Evolutionary conservation across 2,329 filamentous ascomycete genomes (phyloP), one percentile per base, ranked within the genome.

Genomic region (Scopulariopsis brevicaulis): DNA sequence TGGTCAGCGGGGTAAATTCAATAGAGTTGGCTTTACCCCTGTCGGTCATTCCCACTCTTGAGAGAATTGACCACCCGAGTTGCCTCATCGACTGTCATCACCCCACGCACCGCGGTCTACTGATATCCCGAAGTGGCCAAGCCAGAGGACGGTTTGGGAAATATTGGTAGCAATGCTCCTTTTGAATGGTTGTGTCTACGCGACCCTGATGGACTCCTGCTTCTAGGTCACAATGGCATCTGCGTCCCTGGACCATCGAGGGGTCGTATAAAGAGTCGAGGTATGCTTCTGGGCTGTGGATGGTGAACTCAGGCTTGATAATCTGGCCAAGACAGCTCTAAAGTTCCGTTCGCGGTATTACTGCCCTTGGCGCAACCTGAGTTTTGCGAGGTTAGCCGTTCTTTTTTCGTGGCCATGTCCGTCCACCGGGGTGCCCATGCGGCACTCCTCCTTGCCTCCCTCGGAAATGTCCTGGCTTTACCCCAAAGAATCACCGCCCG

Each of bases 401-500:
- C 22, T 15, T 55, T 25, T n/a, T 32, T n/a, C 25, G 37, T 55
- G 14, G 11, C 11, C 14, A 37, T 54, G 32, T 24, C 32, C 32
- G 15, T 34, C 15, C 40, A 46, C 35, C 14, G 22, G 20, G 22
- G 37, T 25, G 35, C 43, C 25, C 54, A 46, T n/a, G 37, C 37
- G 35, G 24, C 46, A 28, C 37, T 57, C 35, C 24, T 37, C 46
- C 43, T 57, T 22, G 46, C 46, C 15, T 54, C 59, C 11, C 35
- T 60, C 8, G 54, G 54, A 18, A 28, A 57, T 25, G 59, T 53
- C 52, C 46, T 35, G 28, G 60, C 60, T 28, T 32, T 62, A 18
- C 60, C 60, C 11, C 57, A 62, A n/a, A 59, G 52, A 15, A 54
- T 51, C 18, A n/a, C 53, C 35, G 25, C 51, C 24, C 63, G 65